Percentiles rank a stretch among this genome's conserved stretches.
Evolutionary conservation across 164 flowering plant species (phyloP).

Genomic region (Liriodendron chinense): DNA sequence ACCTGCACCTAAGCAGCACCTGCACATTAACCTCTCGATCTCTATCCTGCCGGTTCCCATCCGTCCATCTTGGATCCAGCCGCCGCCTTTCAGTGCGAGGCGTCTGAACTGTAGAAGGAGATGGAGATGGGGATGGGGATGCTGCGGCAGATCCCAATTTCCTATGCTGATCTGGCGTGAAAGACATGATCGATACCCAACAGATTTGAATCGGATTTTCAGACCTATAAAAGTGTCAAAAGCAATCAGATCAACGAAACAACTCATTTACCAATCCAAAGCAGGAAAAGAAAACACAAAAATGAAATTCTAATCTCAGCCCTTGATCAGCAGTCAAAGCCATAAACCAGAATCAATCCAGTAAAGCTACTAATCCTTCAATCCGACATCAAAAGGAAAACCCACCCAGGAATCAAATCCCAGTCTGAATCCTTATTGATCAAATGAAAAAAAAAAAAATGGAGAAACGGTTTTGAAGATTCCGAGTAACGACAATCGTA

Average conservation of each 20-base stretch:
- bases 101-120: conserved; percentile 47
- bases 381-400: neutral
- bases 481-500: too few relatives aligned
- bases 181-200: conserved; percentile 27
- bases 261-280: neutral
- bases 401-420: neutral
- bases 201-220: neutral
- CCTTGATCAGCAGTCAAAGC: neutral
- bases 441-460: too few relatives aligned
- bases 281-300: neutral
- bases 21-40: conserved; percentile 81
- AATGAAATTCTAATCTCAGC: neutral
- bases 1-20: conserved; percentile 90
- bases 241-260: neutral
- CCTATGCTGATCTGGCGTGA: conserved; percentile 59
- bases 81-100: conserved; percentile 74
- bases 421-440: too few relatives aligned
- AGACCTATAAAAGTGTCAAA: conserved; percentile 1
- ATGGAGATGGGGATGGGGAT: conserved; percentile 54
- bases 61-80: conserved; percentile 39
- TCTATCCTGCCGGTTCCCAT: conserved; percentile 46
- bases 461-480: too few relatives aligned
- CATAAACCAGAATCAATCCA: neutral
- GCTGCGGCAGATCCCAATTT: conserved; percentile 42
- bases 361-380: neutral